These are phyloP conservation scores for Polygonum maritimum DNA, from an alignment of 148 eudicot genomes.

Conservation along the genomic window DNA sequence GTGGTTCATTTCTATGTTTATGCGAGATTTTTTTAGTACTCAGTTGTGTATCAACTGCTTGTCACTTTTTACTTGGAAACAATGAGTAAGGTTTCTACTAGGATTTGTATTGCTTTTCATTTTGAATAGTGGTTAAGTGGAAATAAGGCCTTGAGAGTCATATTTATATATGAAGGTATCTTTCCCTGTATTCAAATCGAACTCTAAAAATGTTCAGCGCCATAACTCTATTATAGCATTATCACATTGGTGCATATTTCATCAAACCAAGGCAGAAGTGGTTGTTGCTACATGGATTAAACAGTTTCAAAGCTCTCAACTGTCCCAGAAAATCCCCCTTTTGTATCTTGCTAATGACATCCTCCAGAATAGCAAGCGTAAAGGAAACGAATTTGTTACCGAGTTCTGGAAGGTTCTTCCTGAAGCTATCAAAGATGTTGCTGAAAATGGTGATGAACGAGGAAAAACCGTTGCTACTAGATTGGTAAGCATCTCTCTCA, in stretches of 20 bases:
- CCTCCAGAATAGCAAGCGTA: conserved; percentile 90
- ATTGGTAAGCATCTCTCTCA: conserved; percentile 50
- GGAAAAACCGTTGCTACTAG: conserved; percentile 69
- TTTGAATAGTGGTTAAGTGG: neutral
- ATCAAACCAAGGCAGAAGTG: conserved; percentile 79
- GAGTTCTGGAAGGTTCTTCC: conserved; percentile 99
- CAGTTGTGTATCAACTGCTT: neutral
- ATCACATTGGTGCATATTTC: conserved; percentile 98
- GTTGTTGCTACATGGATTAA: conserved; percentile 86
- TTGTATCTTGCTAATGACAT: conserved; percentile 94
- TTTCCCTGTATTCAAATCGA: neutral
- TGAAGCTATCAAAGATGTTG: conserved; percentile 74
- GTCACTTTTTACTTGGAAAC: neutral
- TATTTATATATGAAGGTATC: neutral
- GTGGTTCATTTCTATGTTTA: neutral
- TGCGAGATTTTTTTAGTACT: neutral
- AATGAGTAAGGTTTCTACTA: neutral
- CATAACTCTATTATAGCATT: conserved; percentile 64
- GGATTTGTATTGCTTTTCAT: neutral
- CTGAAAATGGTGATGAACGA: conserved; percentile 57
- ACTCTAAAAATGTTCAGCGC: neutral
- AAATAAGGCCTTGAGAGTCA: neutral
- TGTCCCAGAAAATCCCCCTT: conserved; percentile 68
- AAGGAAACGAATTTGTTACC: conserved; percentile 89
- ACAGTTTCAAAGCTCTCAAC: conserved; percentile 58